These are phyloP conservation scores for Oryza brachyantha DNA, from an alignment of 176 grass and related monocot species.

Conservation along the genomic window DNA sequence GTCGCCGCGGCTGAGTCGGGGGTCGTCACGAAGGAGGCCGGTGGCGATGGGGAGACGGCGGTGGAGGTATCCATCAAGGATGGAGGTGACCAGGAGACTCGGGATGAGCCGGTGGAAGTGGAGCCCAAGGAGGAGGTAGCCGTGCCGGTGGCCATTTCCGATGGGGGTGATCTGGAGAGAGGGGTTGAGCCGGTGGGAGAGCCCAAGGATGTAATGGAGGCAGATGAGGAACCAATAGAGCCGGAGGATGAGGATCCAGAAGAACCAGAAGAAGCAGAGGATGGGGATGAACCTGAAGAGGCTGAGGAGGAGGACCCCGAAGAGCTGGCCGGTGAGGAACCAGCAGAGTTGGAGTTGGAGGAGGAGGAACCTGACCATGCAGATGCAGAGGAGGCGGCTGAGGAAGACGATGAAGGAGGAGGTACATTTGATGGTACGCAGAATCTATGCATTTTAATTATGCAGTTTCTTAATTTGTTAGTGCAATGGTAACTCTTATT, in stretches of 20 bases:
- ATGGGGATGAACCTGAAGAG: not conserved
- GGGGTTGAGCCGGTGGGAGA: not conserved
- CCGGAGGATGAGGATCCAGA: not conserved
- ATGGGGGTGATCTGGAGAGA: not conserved
- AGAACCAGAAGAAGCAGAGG: not conserved
- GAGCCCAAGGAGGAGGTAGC: not conserved
- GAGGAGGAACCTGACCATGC: not conserved
- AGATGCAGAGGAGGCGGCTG: not conserved
- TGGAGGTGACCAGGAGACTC: not conserved
- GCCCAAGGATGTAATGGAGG: not conserved
- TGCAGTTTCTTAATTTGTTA: not conserved
- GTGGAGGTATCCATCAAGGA: not conserved
- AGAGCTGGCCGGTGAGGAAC: not conserved
- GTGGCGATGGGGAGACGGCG: not conserved
- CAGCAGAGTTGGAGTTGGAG: not conserved
- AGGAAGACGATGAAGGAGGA: conserved; percentile 8
- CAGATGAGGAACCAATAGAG: not conserved
- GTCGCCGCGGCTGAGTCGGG: not conserved
- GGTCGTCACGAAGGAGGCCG: not conserved
- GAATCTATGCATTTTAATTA: not conserved
- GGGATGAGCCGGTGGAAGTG: not conserved
- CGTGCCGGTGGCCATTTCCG: not conserved
- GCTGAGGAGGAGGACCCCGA: not conserved
- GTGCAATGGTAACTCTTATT: not conserved
- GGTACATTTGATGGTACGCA: not conserved